These are phyloP conservation scores for Candida sp. DNA, from an alignment of 1,139 yeast genomes.

Conservation along the genomic window DNA sequence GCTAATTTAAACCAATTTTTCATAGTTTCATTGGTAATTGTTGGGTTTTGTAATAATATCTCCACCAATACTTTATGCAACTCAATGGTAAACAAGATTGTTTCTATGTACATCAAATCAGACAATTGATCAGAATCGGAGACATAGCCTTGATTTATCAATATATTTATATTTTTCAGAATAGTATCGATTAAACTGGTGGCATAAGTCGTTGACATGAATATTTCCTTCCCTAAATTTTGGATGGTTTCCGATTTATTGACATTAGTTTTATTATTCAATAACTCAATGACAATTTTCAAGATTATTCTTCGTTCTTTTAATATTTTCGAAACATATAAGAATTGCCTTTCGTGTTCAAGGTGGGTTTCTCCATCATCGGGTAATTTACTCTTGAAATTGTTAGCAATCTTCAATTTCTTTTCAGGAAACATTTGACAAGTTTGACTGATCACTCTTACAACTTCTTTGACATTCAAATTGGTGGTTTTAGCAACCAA, in stretches of 20 bases:
- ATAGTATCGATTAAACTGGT: slow-evolving; percentile 18
- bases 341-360: slow-evolving; percentile 25
- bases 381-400: slow-evolving; percentile 30
- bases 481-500: slow-evolving; percentile 31
- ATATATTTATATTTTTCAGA: slow-evolving; percentile 2
- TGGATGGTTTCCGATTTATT: slow-evolving; percentile 27
- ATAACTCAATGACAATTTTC: slow-evolving; percentile 34
- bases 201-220: slow-evolving; percentile 23
- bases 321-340: slow-evolving; percentile 33
- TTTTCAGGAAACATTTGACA: slow-evolving; percentile 33
- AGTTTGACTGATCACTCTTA: slow-evolving; percentile 44
- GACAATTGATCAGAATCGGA: slow-evolving; percentile 18
- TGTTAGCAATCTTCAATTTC: slow-evolving; percentile 16
- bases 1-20: slow-evolving; percentile 57
- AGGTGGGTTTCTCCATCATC: slow-evolving; percentile 30
- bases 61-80: slow-evolving; percentile 45
- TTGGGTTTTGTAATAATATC: slow-evolving; percentile 30
- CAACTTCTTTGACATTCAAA: slow-evolving; percentile 38
- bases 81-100: slow-evolving; percentile 32
- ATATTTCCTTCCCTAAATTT: slow-evolving; percentile 38
- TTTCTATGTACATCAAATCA: slow-evolving; percentile 29
- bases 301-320: slow-evolving; percentile 46
- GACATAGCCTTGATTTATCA: slow-evolving; percentile 8
- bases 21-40: slow-evolving; percentile 27
- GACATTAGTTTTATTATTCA: slow-evolving; percentile 31